A percentile compares a stretch with the other conserved stretches of the same genome.
Conservation (phyloP, 495 filamentous ascomycete genomes). For the Penicillium macrosclerotiorum region DNA sequence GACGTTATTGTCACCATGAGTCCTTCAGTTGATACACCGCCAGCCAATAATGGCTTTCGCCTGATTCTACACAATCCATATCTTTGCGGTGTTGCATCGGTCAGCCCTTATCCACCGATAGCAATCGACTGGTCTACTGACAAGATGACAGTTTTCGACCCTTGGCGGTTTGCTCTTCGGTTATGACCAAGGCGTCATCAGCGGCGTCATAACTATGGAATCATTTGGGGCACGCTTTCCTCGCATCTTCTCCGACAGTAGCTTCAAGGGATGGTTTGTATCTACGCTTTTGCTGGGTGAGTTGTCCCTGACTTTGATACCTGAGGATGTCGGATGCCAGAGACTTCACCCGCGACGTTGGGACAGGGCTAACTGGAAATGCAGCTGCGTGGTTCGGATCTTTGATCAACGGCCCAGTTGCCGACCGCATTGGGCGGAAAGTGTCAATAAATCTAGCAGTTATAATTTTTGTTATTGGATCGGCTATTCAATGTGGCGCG, state of each 20-base stretch:
- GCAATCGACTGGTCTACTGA: neutral
- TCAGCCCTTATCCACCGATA: conserved; percentile 15
- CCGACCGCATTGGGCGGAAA: conserved; percentile 72
- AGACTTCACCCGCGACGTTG: neutral
- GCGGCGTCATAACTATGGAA: conserved; percentile 45
- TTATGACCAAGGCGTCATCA: conserved; percentile 40
- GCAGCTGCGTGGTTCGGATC: conserved; percentile 77
- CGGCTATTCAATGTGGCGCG: conserved; percentile 65
- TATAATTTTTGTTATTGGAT: conserved; percentile 72
- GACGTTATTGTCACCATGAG: conserved; percentile 16
- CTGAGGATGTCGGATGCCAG: no score
- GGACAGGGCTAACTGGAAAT: neutral
- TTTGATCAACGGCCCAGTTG: conserved; percentile 71
- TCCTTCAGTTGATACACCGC: conserved; percentile 12
- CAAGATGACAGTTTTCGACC: conserved; percentile 33
- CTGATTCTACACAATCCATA: conserved; percentile 40
- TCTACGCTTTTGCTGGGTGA: conserved; percentile 74
- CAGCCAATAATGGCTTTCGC: conserved; percentile 29
- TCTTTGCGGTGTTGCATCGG: conserved; percentile 41
- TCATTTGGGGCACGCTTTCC: conserved; percentile 56
- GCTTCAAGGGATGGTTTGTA: conserved; percentile 74
- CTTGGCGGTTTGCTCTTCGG: conserved; percentile 60
- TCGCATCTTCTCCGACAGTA: conserved; percentile 57
- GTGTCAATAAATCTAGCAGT: conserved; percentile 70
- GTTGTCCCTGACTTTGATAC: no score